phyloP scores from a whole-genome alignment of 2,329 filamentous ascomycete species.

The Laburnicola sp. region DNA sequence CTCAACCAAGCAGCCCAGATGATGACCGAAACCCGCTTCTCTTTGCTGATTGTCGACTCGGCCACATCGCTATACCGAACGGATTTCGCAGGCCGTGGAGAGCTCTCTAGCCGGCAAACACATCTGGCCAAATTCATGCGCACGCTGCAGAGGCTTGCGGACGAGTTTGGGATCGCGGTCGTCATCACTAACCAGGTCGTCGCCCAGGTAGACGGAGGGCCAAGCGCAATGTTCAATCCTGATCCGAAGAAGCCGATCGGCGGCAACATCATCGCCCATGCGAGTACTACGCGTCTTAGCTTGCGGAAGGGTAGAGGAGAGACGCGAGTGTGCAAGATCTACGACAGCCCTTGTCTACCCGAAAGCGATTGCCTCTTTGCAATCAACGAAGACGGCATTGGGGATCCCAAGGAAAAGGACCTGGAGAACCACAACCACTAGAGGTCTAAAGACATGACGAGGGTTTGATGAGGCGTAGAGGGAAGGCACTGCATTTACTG shows the following conservation, averaged over 20 bases:
- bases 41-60: constrained; percentile 91
- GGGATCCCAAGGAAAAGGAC: constrained; percentile 93
- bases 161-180: constrained; percentile 92
- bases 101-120: constrained; percentile 89
- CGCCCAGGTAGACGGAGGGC: constrained; percentile 94
- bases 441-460: not conserved
- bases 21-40: constrained; percentile 99
- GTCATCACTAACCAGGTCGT: constrained; percentile 99
- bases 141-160: constrained; percentile 73
- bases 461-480: not conserved
- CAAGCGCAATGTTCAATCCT: constrained; percentile 97
- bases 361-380: constrained; percentile 97
- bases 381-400: constrained; percentile 95
- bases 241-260: constrained; percentile 99
- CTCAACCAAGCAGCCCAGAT: constrained; percentile 94
- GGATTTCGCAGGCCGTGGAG: constrained; percentile 94
- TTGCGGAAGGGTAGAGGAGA: constrained; percentile 94
- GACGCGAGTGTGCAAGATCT: constrained; percentile 98
- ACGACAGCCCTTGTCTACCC: constrained; percentile 94
- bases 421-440: constrained; percentile 72
- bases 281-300: constrained; percentile 90
- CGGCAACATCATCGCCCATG: constrained; percentile 97
- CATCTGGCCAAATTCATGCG: constrained; percentile 89
- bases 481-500: not conserved
- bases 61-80: constrained; percentile 95